Evolutionary conservation across 345 rosid genomes (phyloP), one percentile per base, ranked within the genome.

Genomic region (Aquilaria malaccensis): DNA sequence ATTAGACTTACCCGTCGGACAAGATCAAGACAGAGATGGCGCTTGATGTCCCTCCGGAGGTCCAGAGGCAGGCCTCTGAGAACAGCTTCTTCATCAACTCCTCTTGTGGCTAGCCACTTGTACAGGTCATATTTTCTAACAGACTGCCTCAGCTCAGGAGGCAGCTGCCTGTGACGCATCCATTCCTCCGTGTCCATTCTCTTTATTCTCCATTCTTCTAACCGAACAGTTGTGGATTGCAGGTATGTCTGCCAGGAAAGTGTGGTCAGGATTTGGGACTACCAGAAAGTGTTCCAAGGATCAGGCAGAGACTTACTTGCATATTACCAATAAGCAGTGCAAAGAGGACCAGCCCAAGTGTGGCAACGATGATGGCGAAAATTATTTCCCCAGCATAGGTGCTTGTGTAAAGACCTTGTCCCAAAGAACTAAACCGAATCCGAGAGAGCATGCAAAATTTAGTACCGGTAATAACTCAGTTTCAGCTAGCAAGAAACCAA

Each of bases 101-200:
- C 97, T 62, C 94, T 49, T 10, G 97, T 93, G 2, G 97, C 96
- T 51, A 83, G 55, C 98, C 97, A 93, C 55, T 87, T 89, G 66
- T 84, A 93, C 33, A 89, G 94, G 53, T 89, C 94, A 45, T 87
- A 84, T 72, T 79, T 89, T 58, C 96, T 62, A n/a, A 93, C 81
- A 7, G 85, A 79, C 52, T 76, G 80, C 66, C 79, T 84, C 52
- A 93, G 68, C 11, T 82, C 85, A 7, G 65, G 67, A 45, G 98
- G 97, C 3, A 93, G 87, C 70, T 89, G 94, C 70, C 98, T 77
- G 69, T 93, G 98, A 31, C 49, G 86, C 96, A 93, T 93, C 98
- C 98, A 93, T 68, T 93, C 87, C 59, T 93, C 97, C 37, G 91
- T 81, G 70, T 89, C 98, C 10, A 91, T 87, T 75, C 97, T 85